Conservation (phyloP, 306 rosid species). For the Argentina anserina region DNA sequence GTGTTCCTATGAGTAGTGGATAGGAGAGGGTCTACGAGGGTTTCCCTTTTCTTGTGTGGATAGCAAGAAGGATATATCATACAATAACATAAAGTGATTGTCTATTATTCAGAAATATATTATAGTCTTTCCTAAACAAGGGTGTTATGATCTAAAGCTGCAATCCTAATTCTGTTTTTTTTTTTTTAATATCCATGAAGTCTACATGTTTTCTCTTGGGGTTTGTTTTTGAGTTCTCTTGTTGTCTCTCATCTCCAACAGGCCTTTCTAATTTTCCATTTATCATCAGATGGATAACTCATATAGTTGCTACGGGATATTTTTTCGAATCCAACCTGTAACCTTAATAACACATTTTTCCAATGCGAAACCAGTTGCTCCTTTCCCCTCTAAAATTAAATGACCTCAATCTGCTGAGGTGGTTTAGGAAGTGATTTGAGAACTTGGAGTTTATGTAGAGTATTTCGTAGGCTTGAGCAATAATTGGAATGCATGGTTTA, state of each 20-base stretch:
- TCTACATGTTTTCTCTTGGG: neutral
- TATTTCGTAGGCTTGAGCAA: constrained; percentile 22
- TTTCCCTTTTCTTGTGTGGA: neutral
- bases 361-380: neutral
- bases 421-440: neutral
- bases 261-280: neutral
- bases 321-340: neutral
- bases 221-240: neutral
- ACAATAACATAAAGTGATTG: neutral
- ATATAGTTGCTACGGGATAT: neutral
- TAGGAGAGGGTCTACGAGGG: neutral
- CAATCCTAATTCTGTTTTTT: neutral
- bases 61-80: neutral
- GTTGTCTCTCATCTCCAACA: neutral
- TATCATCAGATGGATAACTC: neutral
- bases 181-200: neutral
- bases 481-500: constrained; percentile 33
- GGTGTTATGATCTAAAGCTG: neutral
- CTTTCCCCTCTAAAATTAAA: neutral
- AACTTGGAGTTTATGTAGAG: constrained; percentile 24
- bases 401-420: constrained; percentile 21
- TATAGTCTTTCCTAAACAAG: neutral
- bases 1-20: neutral
- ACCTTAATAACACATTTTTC: neutral
- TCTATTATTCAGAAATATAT: neutral